Conservation (phyloP, 257 asterid species). For the Plantago ovata region DNA sequence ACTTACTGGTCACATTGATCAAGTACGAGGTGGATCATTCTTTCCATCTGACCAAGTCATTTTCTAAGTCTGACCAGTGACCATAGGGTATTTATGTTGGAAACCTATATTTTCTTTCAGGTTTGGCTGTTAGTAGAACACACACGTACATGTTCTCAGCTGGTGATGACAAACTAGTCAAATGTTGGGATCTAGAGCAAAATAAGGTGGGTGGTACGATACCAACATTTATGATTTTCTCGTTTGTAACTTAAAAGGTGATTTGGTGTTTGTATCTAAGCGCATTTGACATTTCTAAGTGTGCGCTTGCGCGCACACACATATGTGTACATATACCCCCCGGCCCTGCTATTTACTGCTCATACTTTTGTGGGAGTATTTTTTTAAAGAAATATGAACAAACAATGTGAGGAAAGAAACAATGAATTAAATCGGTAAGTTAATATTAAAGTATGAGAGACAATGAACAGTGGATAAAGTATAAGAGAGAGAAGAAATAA, state of each 20-base stretch:
- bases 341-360: no score
- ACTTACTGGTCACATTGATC: conserved; percentile 89
- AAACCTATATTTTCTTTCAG: conserved; percentile 36
- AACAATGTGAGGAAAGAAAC: no score
- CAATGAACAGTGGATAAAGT: no score
- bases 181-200: conserved; percentile 99
- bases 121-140: conserved; percentile 77
- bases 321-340: no score
- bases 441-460: no score
- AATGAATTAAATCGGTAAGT: no score
- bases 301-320: no score
- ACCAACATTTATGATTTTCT: conserved; percentile 6
- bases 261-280: no score
- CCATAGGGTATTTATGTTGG: conserved; percentile 4
- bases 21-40: conserved; percentile 67
- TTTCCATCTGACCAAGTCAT: conserved; percentile 6
- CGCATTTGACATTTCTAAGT: no score
- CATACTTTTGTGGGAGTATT: no score
- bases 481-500: no score
- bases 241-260: neutral
- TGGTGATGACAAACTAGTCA: conserved; percentile 95
- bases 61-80: conserved; percentile 3
- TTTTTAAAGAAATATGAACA: no score
- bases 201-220: conserved; percentile 60
- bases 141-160: conserved; percentile 99